Base-by-base conservation (phyloP, 1,284 basidiomycete species). In the Leccinum angustisporum region DNA sequence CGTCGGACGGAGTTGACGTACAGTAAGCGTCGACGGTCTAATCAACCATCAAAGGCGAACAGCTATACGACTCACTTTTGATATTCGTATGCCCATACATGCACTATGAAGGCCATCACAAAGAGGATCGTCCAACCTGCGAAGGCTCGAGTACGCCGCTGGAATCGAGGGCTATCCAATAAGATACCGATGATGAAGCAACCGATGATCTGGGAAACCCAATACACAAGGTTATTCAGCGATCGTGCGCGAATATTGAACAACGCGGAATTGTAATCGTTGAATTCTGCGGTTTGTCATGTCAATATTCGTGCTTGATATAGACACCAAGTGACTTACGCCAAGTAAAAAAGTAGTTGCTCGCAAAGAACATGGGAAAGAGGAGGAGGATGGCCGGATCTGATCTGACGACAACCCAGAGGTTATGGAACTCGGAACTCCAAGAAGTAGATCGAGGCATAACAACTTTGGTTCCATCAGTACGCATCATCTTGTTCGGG, bases 71-170 rank as follows among this genome's bases (percentile, higher is more conserved):
- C 75, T 55, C 56, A 83, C 83, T 69, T 78, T 64, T 84, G 83
- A 63, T 83, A 84, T 64, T 81, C 77, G 66, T 79, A 84, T 0
- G 77, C 77, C 79, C 82, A 83, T 7, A 76, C 77, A 65, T 84
- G 83, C 11, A 83, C 78, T 38, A 77, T 71, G 63, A 83, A 80
- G 18, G 80, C 77, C 72, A 83, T 79, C 43, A 70, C 58, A 18
- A 83, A 64, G 11, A 85, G 71, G 51, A 83, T 72, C 4, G 56
- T 54, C 80, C 83, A 83, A 8, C 78, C 82, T 1, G 69, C 60
- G 68, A 83, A 81, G 1, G 83, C 83, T 16, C 83, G 80, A 50
- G 73, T 66, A 6, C 80, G 78, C 56, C 83, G 76, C 4, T 76
- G 70, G 58, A 81, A 72, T 10, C 69, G 68, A 40, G 69, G 67